Conservation (phyloP, 495 filamentous ascomycete genomes). For the Annulohypoxylon maeteangense region DNA sequence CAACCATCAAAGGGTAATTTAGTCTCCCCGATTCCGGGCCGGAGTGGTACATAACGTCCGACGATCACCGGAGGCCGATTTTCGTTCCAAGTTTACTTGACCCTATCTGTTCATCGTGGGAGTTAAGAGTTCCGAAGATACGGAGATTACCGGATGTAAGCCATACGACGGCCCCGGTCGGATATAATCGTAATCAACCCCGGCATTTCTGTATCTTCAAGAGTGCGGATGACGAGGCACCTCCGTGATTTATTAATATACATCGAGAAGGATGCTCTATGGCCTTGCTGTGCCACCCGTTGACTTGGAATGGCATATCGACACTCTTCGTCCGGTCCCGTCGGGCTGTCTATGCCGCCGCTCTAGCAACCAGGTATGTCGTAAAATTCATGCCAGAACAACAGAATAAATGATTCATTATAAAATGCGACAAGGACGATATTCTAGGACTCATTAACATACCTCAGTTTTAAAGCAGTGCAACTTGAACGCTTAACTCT, state of each 20-base stretch:
- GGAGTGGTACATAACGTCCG: neutral
- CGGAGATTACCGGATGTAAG: slow-evolving; percentile 6
- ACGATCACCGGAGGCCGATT: neutral
- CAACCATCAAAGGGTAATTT: neutral
- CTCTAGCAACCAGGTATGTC: neutral
- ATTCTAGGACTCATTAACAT: neutral
- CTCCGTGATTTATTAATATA: neutral
- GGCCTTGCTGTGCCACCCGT: neutral
- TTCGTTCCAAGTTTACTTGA: neutral
- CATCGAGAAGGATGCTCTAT: neutral
- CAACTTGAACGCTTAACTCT: neutral
- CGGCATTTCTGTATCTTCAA: neutral
- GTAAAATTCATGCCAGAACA: neutral
- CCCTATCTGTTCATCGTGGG: neutral
- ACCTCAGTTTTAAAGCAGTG: too few species aligned
- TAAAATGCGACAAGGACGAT: neutral
- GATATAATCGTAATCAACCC: neutral
- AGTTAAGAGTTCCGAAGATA: neutral
- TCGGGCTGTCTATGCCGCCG: slow-evolving; percentile 4
- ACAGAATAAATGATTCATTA: neutral
- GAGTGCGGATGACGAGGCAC: neutral
- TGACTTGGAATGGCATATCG: neutral
- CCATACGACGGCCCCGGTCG: neutral
- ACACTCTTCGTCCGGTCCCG: neutral
- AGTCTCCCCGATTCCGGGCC: neutral